A percentile compares a stretch with the other conserved stretches of the same genome.
Conservation (phyloP, 805 yeast species). For the Candida yuanshanica region DNA sequence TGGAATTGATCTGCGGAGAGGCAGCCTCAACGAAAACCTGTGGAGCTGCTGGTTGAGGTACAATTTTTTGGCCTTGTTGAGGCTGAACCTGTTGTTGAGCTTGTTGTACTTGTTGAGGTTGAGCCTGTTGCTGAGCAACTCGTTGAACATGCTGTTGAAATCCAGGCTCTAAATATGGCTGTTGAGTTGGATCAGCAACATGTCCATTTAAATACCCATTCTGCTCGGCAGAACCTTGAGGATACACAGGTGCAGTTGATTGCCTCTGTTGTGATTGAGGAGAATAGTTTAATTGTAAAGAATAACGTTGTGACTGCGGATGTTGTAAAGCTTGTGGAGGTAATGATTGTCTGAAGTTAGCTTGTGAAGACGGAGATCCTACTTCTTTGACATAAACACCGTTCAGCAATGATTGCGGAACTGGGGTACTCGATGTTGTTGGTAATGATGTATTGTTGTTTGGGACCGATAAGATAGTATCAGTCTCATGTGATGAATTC, state of each 20-base stretch:
- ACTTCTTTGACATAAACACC: conserved; percentile 19
- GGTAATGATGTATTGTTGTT: conserved; percentile 20
- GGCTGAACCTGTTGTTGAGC: not conserved
- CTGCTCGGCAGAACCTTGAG: not conserved
- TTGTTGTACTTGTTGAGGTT: not conserved
- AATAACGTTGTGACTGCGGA: conserved; percentile 8
- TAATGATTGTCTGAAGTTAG: conserved; percentile 14
- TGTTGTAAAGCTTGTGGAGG: conserved; percentile 5
- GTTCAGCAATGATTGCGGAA: conserved; percentile 15
- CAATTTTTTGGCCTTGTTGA: too few relatives aligned
- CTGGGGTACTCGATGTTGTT: conserved; percentile 14
- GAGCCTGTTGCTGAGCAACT: not conserved
- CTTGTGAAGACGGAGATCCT: conserved; percentile 13
- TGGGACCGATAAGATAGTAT: conserved; percentile 21
- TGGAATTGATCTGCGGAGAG: conserved; percentile 5
- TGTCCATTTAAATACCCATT: conserved; percentile 1
- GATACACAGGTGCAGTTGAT: conserved; percentile 4
- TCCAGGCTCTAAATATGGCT: conserved; percentile 7
- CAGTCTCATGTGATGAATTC: conserved; percentile 20
- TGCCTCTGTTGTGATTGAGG: not conserved
- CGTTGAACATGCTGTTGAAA: conserved; percentile 1
- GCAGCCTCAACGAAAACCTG: conserved; percentile 14
- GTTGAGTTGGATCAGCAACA: conserved; percentile 11
- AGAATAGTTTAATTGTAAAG: conserved; percentile 4
- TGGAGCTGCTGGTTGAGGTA: conserved; percentile 7